phyloP scores from a whole-genome alignment of 495 filamentous ascomycete genomes.

The Trichocladium antarcticum region DNA sequence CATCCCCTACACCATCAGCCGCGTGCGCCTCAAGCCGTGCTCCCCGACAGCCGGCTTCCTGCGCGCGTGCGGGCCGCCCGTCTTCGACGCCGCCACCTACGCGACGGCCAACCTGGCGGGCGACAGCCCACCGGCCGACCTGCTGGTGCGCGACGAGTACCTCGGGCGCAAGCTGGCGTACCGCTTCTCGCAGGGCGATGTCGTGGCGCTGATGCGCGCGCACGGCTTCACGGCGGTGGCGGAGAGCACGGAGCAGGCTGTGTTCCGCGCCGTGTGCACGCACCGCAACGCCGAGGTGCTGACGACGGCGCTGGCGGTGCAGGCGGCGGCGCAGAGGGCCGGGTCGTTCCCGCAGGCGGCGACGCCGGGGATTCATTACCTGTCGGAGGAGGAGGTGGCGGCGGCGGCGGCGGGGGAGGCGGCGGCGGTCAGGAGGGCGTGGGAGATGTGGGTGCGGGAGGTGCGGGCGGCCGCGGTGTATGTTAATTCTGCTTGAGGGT shows the following conservation, averaged over 20 bases:
- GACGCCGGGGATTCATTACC: constrained; percentile 9
- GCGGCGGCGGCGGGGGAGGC: constrained; percentile 18
- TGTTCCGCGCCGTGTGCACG: constrained; percentile 39
- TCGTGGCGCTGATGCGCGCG: constrained; percentile 37
- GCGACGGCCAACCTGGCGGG: constrained; percentile 16
- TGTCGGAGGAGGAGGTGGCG: constrained; percentile 22
- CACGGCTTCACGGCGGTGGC: constrained; percentile 39
- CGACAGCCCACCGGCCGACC: constrained; percentile 15
- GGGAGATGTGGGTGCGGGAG: constrained; percentile 35
- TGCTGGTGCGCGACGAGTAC: constrained; percentile 31
- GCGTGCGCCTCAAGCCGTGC: constrained; percentile 30
- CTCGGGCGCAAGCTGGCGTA: constrained; percentile 30
- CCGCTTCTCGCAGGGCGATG: constrained; percentile 17
- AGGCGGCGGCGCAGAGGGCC: constrained; percentile 8
- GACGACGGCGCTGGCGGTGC: constrained; percentile 21
- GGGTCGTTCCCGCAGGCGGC: not conserved
- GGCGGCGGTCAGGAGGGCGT: constrained; percentile 22
- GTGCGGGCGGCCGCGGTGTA: constrained; percentile 16
- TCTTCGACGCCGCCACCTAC: constrained; percentile 28
- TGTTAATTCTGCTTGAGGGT: too few relatives aligned
- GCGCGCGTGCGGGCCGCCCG: constrained; percentile 17
- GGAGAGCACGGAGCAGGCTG: constrained; percentile 27
- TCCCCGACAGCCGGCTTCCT: constrained; percentile 43
- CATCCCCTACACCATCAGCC: constrained; percentile 36
- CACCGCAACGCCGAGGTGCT: constrained; percentile 36